phyloP scores from a whole-genome alignment of 257 asterid genomes.

The Nicotiana knightiana region DNA sequence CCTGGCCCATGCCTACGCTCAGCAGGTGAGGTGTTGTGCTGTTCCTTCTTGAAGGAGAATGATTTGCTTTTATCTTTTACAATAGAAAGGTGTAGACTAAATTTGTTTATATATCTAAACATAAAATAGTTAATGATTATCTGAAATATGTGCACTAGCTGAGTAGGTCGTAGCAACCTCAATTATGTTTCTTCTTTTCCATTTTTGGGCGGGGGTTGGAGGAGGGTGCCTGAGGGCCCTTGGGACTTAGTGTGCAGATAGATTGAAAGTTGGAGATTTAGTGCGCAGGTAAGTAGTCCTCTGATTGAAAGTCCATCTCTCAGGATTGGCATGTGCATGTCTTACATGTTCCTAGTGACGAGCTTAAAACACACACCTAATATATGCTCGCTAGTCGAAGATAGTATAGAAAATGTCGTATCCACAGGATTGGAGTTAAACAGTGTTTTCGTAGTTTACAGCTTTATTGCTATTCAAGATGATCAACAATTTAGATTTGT shows the following conservation, averaged over 20 bases:
- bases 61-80: neutral
- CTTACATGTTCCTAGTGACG: too few relatives aligned
- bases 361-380: too few relatives aligned
- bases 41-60: neutral
- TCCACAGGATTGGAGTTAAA: too few relatives aligned
- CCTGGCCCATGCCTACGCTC: slow-evolving; percentile 91
- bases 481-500: too few relatives aligned
- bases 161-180: neutral
- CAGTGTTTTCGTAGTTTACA: too few relatives aligned
- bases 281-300: too few relatives aligned
- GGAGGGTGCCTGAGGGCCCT: neutral
- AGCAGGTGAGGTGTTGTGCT: slow-evolving; percentile 44
- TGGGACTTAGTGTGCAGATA: neutral
- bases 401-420: too few relatives aligned
- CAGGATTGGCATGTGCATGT: too few relatives aligned
- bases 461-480: too few relatives aligned
- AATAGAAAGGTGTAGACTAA: neutral
- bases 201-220: neutral
- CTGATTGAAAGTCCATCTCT: too few relatives aligned
- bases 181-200: neutral
- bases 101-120: neutral
- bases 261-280: neutral
- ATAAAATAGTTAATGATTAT: too few relatives aligned
- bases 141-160: neutral
- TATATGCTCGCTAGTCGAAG: too few relatives aligned